Percentiles rank a stretch among this genome's conserved stretches.
Evolutionary conservation across 108 stramenopile genomes (phyloP).

Genomic region (Nitzschia palea): DNA sequence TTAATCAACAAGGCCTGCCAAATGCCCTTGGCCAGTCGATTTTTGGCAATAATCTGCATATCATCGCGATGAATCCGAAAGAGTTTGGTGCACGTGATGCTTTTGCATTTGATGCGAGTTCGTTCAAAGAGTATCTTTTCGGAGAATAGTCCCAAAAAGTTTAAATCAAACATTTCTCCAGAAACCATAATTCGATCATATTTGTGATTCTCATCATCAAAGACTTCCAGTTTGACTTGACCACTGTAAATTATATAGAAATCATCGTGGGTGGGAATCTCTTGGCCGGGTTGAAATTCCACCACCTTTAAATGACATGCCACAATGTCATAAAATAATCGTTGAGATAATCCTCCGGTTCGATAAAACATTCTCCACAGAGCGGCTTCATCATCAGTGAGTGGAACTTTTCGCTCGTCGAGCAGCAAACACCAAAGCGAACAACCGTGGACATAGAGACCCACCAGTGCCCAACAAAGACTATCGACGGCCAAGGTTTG

Average conservation of each 20-base stretch:
- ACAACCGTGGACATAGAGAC: conserved; percentile 29
- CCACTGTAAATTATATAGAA: conserved; percentile 36
- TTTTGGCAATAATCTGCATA: conserved; percentile 3
- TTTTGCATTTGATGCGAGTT: not conserved
- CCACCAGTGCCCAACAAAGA: conserved; percentile 25
- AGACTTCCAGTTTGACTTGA: conserved; percentile 6
- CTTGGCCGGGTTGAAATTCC: conserved; percentile 9
- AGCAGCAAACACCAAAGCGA: conserved; percentile 7
- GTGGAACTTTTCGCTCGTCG: conserved; percentile 15
- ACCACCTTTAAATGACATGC: conserved; percentile 22
- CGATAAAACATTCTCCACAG: conserved; percentile 43
- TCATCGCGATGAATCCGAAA: conserved; percentile 7
- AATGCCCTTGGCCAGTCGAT: conserved; percentile 8
- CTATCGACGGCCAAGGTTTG: conserved; percentile 13
- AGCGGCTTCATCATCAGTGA: conserved; percentile 27
- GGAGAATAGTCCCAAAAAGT: conserved; percentile 12
- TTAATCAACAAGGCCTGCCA: conserved; percentile 25
- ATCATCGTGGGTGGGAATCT: conserved; percentile 16
- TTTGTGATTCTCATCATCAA: not conserved
- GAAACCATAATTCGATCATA: not conserved
- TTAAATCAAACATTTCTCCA: conserved; percentile 35
- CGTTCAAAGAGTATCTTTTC: not conserved
- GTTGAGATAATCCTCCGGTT: conserved; percentile 27
- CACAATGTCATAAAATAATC: conserved; percentile 20
- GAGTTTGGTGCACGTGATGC: not conserved